Evolutionary conservation across 768 basidiomycete genomes (phyloP), one percentile per base, ranked within the genome.

Genomic region (Boletus vermiculosoides): DNA sequence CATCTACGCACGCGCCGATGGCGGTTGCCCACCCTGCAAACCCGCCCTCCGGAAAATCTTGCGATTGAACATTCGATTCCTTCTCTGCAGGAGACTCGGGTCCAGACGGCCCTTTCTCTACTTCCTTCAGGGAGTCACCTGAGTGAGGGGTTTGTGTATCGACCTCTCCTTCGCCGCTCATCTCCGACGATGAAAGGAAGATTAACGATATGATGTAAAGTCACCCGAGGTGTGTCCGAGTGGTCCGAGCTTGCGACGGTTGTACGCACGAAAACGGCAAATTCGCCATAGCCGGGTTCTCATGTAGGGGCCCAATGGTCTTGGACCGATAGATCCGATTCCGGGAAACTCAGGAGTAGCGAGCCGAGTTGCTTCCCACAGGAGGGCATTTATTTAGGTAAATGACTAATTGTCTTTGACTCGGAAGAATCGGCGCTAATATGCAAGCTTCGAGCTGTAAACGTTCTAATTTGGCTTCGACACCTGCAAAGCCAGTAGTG

Each of bases 1-100:
- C 12, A 10, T 39, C 18, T 20, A 61, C 67, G 49, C 52, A 74
- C 73, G 66, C 73, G 50, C 71, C 69, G 20, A 69, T 41, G 18
- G 55, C 70, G 25, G 71, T 71, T 23, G 68, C 66, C 71, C 71
- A 74, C 5, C 57, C 71, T 36, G 52, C 52, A 37, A 67, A 55
- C 1, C 73, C 69, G 22, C 73, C 71, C 40, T 72, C 73, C 0
- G 63, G 66, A 52, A 63, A 68, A 28, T 60, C 53, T 8, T 59
- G 42, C 10, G 34, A 31, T 45, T 11, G 31, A 16, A 13, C 36
- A 8, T 34, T 37, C 23, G 36, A 42, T 28, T 45, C 44, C 41
- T 50, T 23, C 10, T 40, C 20, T n/a, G 34, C 15, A 23, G 36
- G 22, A 6, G 31, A 16, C 12, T 20, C n/a, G 9, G 41, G 31